phyloP scores from a whole-genome alignment of 148 eudicot genomes.

The Suaeda aralocaspica region DNA sequence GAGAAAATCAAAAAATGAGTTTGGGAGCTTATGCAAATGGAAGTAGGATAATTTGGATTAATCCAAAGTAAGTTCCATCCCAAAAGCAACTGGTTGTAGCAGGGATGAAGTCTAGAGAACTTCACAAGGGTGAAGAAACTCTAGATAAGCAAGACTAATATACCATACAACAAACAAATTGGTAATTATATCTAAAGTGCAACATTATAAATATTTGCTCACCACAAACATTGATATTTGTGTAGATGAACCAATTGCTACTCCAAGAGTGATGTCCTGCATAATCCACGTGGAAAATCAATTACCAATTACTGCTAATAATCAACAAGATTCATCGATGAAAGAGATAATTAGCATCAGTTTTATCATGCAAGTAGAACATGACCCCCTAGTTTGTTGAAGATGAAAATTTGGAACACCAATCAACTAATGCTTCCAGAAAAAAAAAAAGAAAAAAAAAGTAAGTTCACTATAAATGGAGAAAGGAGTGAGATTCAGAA shows the following conservation, averaged over 20 bases:
- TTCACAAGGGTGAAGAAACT: neutral
- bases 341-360: neutral
- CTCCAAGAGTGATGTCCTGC: constrained; percentile 88
- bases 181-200: neutral
- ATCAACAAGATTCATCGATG: neutral
- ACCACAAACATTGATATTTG: constrained; percentile 98
- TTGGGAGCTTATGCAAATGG: neutral
- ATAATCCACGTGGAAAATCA: constrained; percentile 3
- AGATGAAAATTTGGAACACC: neutral
- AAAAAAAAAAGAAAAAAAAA: no score
- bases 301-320: neutral
- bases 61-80: neutral
- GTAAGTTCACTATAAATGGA: neutral
- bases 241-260: constrained; percentile 92
- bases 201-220: constrained; percentile 24
- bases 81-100: neutral
- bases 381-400: neutral
- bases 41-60: neutral
- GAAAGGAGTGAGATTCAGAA: constrained; percentile 10
- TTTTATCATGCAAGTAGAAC: neutral
- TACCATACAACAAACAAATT: neutral
- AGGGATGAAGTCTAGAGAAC: neutral
- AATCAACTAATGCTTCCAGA: no score
- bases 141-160: neutral
- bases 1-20: neutral